phyloP scores from a whole-genome alignment of 805 yeast species.

The Pichia cephalocereana region DNA sequence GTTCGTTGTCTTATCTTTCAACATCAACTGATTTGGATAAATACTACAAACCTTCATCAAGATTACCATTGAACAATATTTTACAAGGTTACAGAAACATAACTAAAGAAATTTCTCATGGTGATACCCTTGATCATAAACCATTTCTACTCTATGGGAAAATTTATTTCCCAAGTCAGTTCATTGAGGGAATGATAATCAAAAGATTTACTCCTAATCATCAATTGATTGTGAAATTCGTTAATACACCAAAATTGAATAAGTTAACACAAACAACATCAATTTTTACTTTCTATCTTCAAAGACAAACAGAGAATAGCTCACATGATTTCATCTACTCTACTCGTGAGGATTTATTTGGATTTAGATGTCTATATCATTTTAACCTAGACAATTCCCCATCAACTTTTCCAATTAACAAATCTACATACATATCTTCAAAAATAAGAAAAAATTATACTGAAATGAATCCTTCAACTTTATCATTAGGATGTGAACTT shows the following conservation, averaged over 20 bases:
- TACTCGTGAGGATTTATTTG: slow-evolving; percentile 74
- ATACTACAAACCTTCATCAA: slow-evolving; percentile 40
- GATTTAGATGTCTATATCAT: slow-evolving; percentile 71
- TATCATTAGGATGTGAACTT: slow-evolving; percentile 73
- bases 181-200: slow-evolving; percentile 79
- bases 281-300: slow-evolving; percentile 60
- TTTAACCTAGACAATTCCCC: slow-evolving; percentile 28
- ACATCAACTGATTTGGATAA: slow-evolving; percentile 46
- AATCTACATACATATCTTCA: not conserved
- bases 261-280: slow-evolving; percentile 26
- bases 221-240: slow-evolving; percentile 65
- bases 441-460: slow-evolving; percentile 1
- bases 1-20: slow-evolving; percentile 76
- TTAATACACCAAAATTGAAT: slow-evolving; percentile 42
- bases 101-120: not conserved
- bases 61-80: slow-evolving; percentile 54
- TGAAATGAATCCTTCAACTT: slow-evolving; percentile 28
- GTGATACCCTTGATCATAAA: slow-evolving; percentile 3
- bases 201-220: slow-evolving; percentile 49
- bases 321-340: slow-evolving; percentile 73
- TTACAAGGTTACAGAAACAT: slow-evolving; percentile 51
- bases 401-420: not conserved
- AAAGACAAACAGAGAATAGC: slow-evolving; percentile 52
- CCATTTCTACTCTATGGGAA: slow-evolving; percentile 67
- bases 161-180: slow-evolving; percentile 79